Conservation (phyloP, 1,284 basidiomycete species). For the Sphagnurus paluster region DNA sequence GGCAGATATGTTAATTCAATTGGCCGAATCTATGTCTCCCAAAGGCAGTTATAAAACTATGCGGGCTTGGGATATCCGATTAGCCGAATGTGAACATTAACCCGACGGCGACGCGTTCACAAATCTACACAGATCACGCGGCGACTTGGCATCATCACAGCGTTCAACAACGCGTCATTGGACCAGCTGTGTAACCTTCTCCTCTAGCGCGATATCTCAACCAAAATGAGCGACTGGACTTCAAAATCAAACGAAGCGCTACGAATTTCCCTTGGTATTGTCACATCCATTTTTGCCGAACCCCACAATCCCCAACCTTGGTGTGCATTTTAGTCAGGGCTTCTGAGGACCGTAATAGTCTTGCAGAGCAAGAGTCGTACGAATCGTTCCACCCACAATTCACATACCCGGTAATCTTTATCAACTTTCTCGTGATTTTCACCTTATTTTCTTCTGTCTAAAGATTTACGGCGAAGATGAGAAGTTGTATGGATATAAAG, state of each 20-base stretch:
- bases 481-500: conserved; percentile 93
- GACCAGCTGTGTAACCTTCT: background rate
- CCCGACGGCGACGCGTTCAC: no score
- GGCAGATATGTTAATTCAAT: no score
- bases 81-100: no score
- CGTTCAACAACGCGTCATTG: conserved; percentile 23
- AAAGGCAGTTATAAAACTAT: no score
- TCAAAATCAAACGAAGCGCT: conserved; percentile 81
- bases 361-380: conserved; percentile 61
- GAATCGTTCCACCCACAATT: conserved; percentile 79
- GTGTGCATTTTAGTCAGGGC: conserved; percentile 52
- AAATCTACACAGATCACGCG: no score
- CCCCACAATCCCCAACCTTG: background rate
- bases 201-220: background rate
- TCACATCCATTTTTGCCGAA: background rate
- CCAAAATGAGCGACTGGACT: conserved; percentile 60
- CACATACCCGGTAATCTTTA: conserved; percentile 76
- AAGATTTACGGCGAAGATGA: conserved; percentile 95
- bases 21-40: no score
- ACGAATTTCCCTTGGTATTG: conserved; percentile 67
- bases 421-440: background rate
- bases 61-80: no score
- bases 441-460: background rate
- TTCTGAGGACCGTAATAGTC: conserved; percentile 56
- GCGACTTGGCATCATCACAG: conserved; percentile 8